Percentiles rank a stretch among this genome's conserved stretches.
phyloP scores from a whole-genome alignment of 164 flowering plant species.

The Vitis rupestris region DNA sequence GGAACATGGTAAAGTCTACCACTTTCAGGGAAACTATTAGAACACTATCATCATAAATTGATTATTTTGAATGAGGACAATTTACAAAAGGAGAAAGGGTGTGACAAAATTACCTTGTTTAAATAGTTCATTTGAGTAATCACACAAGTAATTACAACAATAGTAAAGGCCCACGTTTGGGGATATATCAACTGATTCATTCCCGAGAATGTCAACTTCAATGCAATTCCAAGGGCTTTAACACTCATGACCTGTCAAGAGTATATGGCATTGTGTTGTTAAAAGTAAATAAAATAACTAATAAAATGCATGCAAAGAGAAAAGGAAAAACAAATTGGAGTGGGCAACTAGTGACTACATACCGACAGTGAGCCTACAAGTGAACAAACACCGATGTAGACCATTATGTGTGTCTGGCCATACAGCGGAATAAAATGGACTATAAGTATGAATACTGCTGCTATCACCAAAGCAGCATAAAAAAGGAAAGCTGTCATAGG shows the following conservation, averaged over 20 bases:
- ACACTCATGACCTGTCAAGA: slow-evolving; percentile 65
- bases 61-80: neutral
- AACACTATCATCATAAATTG: too few species aligned
- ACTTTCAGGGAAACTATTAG: too few species aligned
- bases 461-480: slow-evolving; percentile 59
- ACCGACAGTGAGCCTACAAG: slow-evolving; percentile 80
- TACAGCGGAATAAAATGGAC: slow-evolving; percentile 58
- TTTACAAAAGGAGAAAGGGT: neutral
- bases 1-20: too few species aligned
- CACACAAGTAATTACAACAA: slow-evolving; percentile 47
- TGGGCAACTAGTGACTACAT: slow-evolving; percentile 16
- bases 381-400: slow-evolving; percentile 80
- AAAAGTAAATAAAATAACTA: neutral
- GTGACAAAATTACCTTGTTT: slow-evolving; percentile 47
- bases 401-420: slow-evolving; percentile 83
- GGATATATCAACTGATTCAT: slow-evolving; percentile 63
- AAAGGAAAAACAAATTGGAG: neutral
- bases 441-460: slow-evolving; percentile 50
- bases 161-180: slow-evolving; percentile 61
- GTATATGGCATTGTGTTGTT: neutral
- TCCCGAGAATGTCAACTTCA: slow-evolving; percentile 65
- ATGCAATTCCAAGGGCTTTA: slow-evolving; percentile 69
- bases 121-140: slow-evolving; percentile 66
- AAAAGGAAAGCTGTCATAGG: slow-evolving; percentile 64
- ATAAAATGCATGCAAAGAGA: neutral